Conservation (phyloP, 1,139 yeast genomes). For the Blastobotrys malaysiensis region DNA sequence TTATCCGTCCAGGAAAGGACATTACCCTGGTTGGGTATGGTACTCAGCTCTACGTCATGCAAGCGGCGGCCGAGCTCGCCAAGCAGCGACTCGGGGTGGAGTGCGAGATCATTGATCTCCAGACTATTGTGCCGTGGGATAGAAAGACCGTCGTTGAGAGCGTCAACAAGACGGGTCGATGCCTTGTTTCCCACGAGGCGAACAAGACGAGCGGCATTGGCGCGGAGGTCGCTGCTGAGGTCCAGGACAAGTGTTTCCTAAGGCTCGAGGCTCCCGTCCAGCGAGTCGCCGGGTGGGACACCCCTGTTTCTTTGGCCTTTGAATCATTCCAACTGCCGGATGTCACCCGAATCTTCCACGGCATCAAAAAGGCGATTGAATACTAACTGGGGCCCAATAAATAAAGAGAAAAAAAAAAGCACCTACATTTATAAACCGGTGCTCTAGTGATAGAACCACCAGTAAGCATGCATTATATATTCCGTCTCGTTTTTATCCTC, state of each 20-base stretch:
- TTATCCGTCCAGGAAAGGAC: slow-evolving; percentile 29
- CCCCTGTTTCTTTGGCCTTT: slow-evolving; percentile 31
- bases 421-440: too few species aligned
- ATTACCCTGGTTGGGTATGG: slow-evolving; percentile 35
- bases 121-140: slow-evolving; percentile 36
- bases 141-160: slow-evolving; percentile 31
- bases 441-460: too few species aligned
- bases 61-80: slow-evolving; percentile 32
- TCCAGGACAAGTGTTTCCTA: slow-evolving; percentile 32
- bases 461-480: too few species aligned
- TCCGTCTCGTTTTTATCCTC: too few species aligned
- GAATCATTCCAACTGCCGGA: slow-evolving; percentile 34
- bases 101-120: slow-evolving; percentile 33
- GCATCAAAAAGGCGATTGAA: slow-evolving; percentile 28
- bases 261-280: slow-evolving; percentile 34
- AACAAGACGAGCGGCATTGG: slow-evolving; percentile 31
- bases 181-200: slow-evolving; percentile 34
- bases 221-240: slow-evolving; percentile 35
- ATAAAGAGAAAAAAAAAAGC: too few species aligned
- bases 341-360: slow-evolving; percentile 32
- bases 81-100: slow-evolving; percentile 28
- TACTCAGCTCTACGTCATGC: slow-evolving; percentile 31
- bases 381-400: slow-evolving; percentile 16
- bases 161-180: slow-evolving; percentile 34
- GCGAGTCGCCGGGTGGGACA: slow-evolving; percentile 36